phyloP scores from a whole-genome alignment of 352 stramenopile species.

The Globisporangium heterothallicum region DNA sequence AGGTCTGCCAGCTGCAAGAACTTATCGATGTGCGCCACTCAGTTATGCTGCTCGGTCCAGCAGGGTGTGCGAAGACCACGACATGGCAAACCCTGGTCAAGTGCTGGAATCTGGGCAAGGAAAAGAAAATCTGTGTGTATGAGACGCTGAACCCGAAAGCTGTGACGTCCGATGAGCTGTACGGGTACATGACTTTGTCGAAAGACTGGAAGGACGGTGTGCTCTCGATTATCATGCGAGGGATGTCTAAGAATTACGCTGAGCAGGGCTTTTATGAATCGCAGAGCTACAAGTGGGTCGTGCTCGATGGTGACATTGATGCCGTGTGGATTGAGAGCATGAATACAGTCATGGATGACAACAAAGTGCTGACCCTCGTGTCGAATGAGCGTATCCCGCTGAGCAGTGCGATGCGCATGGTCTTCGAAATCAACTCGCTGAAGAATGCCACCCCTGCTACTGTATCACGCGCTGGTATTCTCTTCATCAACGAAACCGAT shows the following conservation, averaged over 20 bases:
- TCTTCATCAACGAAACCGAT: slow-evolving; percentile 87
- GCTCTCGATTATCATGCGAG: slow-evolving; percentile 87
- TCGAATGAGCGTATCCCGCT: slow-evolving; percentile 85
- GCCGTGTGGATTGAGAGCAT: slow-evolving; percentile 90
- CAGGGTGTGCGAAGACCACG: slow-evolving; percentile 80
- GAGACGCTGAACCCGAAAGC: slow-evolving; percentile 87
- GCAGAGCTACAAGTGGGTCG: slow-evolving; percentile 88
- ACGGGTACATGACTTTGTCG: slow-evolving; percentile 89
- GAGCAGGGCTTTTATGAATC: slow-evolving; percentile 94
- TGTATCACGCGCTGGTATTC: slow-evolving; percentile 82
- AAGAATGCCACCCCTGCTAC: slow-evolving; percentile 85
- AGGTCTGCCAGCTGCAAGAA: slow-evolving; percentile 84
- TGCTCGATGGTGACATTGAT: slow-evolving; percentile 86
- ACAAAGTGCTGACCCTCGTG: slow-evolving; percentile 93
- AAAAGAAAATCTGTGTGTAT: slow-evolving; percentile 88
- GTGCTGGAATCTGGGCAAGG: slow-evolving; percentile 84
- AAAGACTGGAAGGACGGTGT: slow-evolving; percentile 90
- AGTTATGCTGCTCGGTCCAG: slow-evolving; percentile 80
- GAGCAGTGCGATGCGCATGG: slow-evolving; percentile 84
- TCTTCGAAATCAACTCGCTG: slow-evolving; percentile 88
- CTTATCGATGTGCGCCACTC: slow-evolving; percentile 87
- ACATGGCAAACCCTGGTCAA: slow-evolving; percentile 84
- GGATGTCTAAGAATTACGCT: slow-evolving; percentile 87
- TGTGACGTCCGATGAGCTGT: slow-evolving; percentile 90
- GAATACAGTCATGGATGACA: slow-evolving; percentile 98